These are phyloP conservation scores for Pleurotus citrinopileatus DNA, from an alignment of 768 basidiomycete species.

Conservation along the genomic window DNA sequence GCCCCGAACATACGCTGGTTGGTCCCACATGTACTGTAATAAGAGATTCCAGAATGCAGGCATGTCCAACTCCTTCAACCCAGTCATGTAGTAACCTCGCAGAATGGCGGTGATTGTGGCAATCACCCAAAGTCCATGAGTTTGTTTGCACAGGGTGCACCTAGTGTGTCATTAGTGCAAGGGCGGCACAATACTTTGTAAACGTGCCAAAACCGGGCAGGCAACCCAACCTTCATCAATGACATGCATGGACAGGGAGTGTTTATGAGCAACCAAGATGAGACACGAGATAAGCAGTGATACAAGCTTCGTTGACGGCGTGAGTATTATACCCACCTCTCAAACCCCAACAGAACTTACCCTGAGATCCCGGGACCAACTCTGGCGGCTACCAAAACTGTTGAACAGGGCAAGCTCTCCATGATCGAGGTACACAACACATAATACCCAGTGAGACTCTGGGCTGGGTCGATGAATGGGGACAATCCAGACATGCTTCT, in stretches of 20 bases:
- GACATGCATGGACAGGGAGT: slow-evolving; percentile 8
- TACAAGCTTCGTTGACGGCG: neutral
- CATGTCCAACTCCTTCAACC: slow-evolving; percentile 17
- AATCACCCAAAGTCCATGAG: slow-evolving; percentile 22
- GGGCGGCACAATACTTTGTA: neutral
- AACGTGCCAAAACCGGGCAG: slow-evolving; percentile 3
- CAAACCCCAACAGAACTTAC: neutral
- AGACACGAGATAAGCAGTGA: slow-evolving; percentile 9
- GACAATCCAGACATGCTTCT: slow-evolving; percentile 30
- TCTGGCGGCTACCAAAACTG: slow-evolving; percentile 20
- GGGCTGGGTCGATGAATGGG: slow-evolving; percentile 27
- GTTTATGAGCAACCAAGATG: slow-evolving; percentile 8
- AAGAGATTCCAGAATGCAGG: too few relatives aligned
- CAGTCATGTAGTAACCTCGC: slow-evolving; percentile 15
- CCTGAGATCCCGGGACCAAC: slow-evolving; percentile 13
- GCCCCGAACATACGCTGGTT: too few relatives aligned
- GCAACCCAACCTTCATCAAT: slow-evolving; percentile 13
- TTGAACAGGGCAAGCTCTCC: slow-evolving; percentile 26
- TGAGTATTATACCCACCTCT: neutral
- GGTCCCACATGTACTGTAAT: too few relatives aligned
- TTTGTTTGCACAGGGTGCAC: slow-evolving; percentile 12
- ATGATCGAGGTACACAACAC: slow-evolving; percentile 13
- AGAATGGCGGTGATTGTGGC: slow-evolving; percentile 18
- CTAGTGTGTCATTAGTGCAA: neutral
- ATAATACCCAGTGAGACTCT: slow-evolving; percentile 31